Base-by-base conservation (phyloP, 2,329 filamentous ascomycete species). In the Didymosphaeria variabile region DNA sequence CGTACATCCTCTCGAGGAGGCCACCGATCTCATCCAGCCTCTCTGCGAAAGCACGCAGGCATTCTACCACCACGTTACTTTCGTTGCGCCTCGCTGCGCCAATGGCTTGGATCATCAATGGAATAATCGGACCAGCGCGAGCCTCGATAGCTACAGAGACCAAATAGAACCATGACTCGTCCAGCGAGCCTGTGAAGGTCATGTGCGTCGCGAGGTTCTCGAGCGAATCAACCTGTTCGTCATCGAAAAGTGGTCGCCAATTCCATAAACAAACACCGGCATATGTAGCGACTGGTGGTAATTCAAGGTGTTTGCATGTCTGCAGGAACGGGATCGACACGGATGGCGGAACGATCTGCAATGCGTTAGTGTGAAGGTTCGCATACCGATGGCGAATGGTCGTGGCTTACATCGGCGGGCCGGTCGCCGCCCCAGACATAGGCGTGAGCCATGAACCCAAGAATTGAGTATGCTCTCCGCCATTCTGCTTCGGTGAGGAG, bases 161-260 rank as follows among this genome's bases (percentile, higher is more conserved):
- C 13, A 99, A 85, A 77, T 98, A 99, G 77, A 99, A 99, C 95
- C 95, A 99, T 64, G 95, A 97, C 81, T 99, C 95, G 75, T 99
- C 95, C 58, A 97, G 84, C 8, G 93, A 94, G 54, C 95, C 95
- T 17, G 95, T 98, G 74, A 97, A 96, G 17, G 95, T 97, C 72
- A 89, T 88, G 62, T 98, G 84, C 2, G 92, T 95, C 44, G 92
- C 89, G 58, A 99, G 85, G 71, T 99, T 98, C 73, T 95, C 90
- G 49, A 98, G 85, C 65, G 88, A 88, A 73, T 96, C 92, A 59
- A 95, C 88, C 38, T 87, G 86, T 77, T 97, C 94, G 64, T 92
- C 88, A 61, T 88, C 81, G 74, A 98, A 97, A 57, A 98, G 86
- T 0, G 94, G 92, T 79, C 94, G 94, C 84, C 93, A 98, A 80